These are phyloP conservation scores for Aurifilum marmelostoma DNA, from an alignment of 2,329 filamentous ascomycete genomes.

Conservation along the genomic window DNA sequence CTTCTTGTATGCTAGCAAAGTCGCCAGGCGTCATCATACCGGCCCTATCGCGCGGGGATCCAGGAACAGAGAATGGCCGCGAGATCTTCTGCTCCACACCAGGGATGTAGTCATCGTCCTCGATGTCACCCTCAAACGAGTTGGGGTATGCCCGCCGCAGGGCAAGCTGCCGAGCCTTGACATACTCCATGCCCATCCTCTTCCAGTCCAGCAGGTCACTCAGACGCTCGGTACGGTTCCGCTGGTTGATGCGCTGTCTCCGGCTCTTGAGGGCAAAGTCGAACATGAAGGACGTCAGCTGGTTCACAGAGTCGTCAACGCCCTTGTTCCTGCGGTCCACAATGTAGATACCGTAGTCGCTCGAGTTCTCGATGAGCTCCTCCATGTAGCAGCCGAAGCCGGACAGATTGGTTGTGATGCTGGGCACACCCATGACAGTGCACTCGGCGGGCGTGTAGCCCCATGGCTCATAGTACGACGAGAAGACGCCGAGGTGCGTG, in stretches of 20 bases:
- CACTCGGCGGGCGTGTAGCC: slow-evolving; percentile 98
- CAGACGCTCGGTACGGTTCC: slow-evolving; percentile 92
- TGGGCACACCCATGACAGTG: slow-evolving; percentile 98
- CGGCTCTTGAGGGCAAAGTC: slow-evolving; percentile 93
- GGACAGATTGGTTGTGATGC: slow-evolving; percentile 96
- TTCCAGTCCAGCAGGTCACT: slow-evolving; percentile 98
- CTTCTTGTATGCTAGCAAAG: slow-evolving; percentile 94
- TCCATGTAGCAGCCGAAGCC: slow-evolving; percentile 99
- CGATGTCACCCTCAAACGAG: slow-evolving; percentile 74
- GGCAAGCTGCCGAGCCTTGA: slow-evolving; percentile 93
- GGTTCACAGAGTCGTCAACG: slow-evolving; percentile 95
- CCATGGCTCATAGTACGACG: slow-evolving; percentile 99
- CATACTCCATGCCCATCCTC: slow-evolving; percentile 98
- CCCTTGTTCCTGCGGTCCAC: slow-evolving; percentile 95
- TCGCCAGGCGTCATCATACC: slow-evolving; percentile 99
- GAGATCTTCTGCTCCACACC: slow-evolving; percentile 95
- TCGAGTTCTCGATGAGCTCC: slow-evolving; percentile 95
- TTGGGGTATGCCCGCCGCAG: slow-evolving; percentile 87
- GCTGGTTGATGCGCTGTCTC: slow-evolving; percentile 96
- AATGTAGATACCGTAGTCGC: slow-evolving; percentile 98
- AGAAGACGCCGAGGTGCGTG: slow-evolving; percentile 92
- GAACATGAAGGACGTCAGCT: slow-evolving; percentile 89
- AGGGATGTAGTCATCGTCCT: slow-evolving; percentile 88
- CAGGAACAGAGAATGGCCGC: slow-evolving; percentile 89
- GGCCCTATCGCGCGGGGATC: slow-evolving; percentile 84